A percentile compares a stretch with the other conserved stretches of the same genome.
phyloP scores from a whole-genome alignment of 208 protist species.

The Phytomonas sp. region DNA sequence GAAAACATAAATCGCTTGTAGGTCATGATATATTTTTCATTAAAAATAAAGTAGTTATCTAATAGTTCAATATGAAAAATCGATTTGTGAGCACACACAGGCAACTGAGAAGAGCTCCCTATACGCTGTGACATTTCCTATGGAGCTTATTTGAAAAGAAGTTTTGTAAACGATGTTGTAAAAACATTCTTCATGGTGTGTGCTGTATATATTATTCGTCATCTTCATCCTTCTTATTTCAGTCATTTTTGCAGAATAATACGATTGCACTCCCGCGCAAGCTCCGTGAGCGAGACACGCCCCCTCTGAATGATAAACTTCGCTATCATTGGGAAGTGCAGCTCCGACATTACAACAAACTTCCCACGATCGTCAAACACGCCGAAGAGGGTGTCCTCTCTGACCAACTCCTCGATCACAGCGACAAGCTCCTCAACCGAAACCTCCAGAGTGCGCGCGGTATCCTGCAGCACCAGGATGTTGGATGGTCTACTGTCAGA shows the following conservation, averaged over 20 bases:
- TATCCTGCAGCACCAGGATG: constrained; percentile 52
- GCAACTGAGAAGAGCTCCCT: neutral
- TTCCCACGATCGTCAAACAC: constrained; percentile 83
- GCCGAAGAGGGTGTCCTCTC: constrained; percentile 32
- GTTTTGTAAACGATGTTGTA: neutral
- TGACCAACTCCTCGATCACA: constrained; percentile 47
- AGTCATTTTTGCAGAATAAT: constrained; percentile 23
- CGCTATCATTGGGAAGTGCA: constrained; percentile 41
- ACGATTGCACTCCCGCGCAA: constrained; percentile 63
- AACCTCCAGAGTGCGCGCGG: constrained; percentile 36
- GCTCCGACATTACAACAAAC: constrained; percentile 50
- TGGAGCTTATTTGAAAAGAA: constrained; percentile 3
- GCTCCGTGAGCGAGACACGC: constrained; percentile 55
- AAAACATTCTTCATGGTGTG: neutral
- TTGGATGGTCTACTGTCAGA: constrained; percentile 12
- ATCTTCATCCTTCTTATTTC: neutral
- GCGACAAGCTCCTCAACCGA: constrained; percentile 49
- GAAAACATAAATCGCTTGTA: neutral
- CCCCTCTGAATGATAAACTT: constrained; percentile 51
- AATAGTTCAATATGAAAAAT: constrained; percentile 1
- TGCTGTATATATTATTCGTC: neutral
- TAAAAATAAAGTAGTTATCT: constrained; percentile 1
- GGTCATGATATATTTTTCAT: neutral
- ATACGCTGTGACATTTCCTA: neutral
- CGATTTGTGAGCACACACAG: neutral